A percentile compares a stretch with the other conserved stretches of the same genome.
Evolutionary conservation across 202 grass and related monocot genomes (phyloP).

Genomic region (Zizania palustris): DNA sequence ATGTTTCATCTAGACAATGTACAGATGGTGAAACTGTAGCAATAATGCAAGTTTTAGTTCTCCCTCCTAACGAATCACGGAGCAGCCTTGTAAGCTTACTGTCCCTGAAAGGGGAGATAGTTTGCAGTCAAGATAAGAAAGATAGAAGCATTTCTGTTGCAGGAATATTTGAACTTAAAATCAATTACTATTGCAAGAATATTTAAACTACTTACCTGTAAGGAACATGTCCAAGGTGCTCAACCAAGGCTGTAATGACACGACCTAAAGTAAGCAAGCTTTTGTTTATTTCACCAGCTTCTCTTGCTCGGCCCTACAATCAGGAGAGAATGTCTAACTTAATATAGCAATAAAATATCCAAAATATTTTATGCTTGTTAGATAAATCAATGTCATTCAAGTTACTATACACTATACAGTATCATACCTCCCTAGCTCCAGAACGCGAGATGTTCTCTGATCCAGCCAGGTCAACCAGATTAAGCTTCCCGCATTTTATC

Average conservation of each 20-base stretch:
- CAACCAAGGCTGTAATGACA: slow-evolving; percentile 93
- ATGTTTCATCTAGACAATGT: slow-evolving; percentile 93
- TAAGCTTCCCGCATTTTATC: slow-evolving; percentile 96
- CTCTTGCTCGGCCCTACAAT: slow-evolving; percentile 87
- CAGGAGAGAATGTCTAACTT: slow-evolving; percentile 29
- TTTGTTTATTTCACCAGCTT: slow-evolving; percentile 98
- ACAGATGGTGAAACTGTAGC: slow-evolving; percentile 98
- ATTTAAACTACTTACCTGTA: slow-evolving; percentile 64
- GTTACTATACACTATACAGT: background rate
- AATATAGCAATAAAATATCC: slow-evolving; percentile 2
- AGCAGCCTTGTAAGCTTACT: slow-evolving; percentile 94
- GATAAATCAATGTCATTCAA: slow-evolving; percentile 18
- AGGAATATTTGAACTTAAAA: slow-evolving; percentile 8
- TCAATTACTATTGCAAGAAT: background rate
- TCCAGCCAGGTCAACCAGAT: slow-evolving; percentile 93
- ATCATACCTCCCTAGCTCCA: slow-evolving; percentile 89
- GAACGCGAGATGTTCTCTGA: slow-evolving; percentile 97
- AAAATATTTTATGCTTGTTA: background rate
- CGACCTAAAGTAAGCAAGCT: slow-evolving; percentile 96
- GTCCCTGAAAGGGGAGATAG: slow-evolving; percentile 63
- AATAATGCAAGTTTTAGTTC: slow-evolving; percentile 99
- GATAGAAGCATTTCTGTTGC: background rate
- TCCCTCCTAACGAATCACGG: slow-evolving; percentile 92
- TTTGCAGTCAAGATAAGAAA: slow-evolving; percentile 26
- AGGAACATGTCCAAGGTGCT: slow-evolving; percentile 95